Conservation (phyloP, 1,139 yeast species). For the Pichia sp. region DNA sequence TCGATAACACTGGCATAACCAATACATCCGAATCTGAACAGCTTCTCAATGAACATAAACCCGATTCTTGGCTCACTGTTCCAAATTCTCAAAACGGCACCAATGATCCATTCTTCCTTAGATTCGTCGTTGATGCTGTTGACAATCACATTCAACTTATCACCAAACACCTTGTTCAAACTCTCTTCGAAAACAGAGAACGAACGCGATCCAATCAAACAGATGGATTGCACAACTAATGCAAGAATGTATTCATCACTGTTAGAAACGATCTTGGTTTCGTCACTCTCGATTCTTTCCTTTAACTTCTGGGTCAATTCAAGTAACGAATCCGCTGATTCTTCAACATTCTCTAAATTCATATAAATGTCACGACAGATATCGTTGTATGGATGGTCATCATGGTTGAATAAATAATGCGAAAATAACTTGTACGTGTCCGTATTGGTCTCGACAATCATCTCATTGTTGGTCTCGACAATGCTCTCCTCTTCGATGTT, state of each 20-base stretch:
- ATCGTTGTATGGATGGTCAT: conserved; percentile 32
- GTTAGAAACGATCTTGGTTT: conserved; percentile 35
- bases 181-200: conserved; percentile 67
- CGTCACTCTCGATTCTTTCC: conserved; percentile 30
- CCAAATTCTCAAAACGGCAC: conserved; percentile 76
- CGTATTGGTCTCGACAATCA: conserved; percentile 19
- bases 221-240: conserved; percentile 66
- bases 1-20: conserved; percentile 40
- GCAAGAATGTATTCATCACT: conserved; percentile 53
- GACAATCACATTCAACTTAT: conserved; percentile 42
- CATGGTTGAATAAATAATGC: conserved; percentile 33
- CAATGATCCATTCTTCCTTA: conserved; percentile 46
- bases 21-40: conserved; percentile 26
- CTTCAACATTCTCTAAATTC: conserved; percentile 32
- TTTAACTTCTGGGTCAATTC: conserved; percentile 26
- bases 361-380: conserved; percentile 32
- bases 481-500: conserved; percentile 21
- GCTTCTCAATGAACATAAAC: conserved; percentile 63
- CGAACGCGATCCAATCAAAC: conserved; percentile 86
- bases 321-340: conserved; percentile 28
- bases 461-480: conserved; percentile 1
- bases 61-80: conserved; percentile 79
- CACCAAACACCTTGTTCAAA: conserved; percentile 31
- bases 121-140: conserved; percentile 27
- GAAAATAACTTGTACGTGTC: conserved; percentile 22